Base-by-base conservation (phyloP, 805 yeast genomes). In the Kluyveromyces aestuarii region DNA sequence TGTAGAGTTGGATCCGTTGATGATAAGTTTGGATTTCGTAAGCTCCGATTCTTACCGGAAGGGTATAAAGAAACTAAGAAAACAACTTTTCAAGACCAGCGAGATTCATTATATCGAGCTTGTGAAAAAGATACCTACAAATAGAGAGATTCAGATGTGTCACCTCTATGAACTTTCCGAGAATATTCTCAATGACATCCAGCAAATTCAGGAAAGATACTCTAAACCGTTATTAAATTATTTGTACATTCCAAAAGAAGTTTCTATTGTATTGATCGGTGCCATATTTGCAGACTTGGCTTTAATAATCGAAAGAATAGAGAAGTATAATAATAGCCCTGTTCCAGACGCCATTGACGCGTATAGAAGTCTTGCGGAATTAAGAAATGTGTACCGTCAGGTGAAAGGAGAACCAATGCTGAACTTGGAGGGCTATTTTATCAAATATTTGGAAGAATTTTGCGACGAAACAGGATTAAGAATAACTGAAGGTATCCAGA, bases 121-220 rank as follows among this genome's bases (percentile, higher is more conserved):
- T 8, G 59, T 77, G 18, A 68, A 72, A 2, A 64, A 64, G 7
- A 67, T 85, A n/a, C 93, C 95, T 0, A 68, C 84, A 27, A 80
- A 76, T 57, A 69, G 72, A 39, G 69, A 80, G 0, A 61, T 84
- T 8, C 77, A 72, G 38, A 66, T 82, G 2, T 57, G 72, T 25
- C 84, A 84, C 63, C 71, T 84, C 2, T 71, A 77, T 42, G 74
- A 79, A 40, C 70, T 82, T 5, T 79, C 82, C 0, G 81, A 80
- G 43, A 58, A 62, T 37, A 72, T 86, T 18, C 71, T 80, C 8
- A 64, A 65, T 2, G 72, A 73, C 33, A 76, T 82, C 16, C 69
- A 74, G 48, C 56, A 58, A 17, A 60, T 84, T 27, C 86, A 82
- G 53, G 82, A 78, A 51, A 65, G 79, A 51, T 86, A 81, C 57